A percentile compares a stretch with the other conserved stretches of the same genome.
Conservation (phyloP, 768 basidiomycete species). For the Sporobolomyces roseus region DNA sequence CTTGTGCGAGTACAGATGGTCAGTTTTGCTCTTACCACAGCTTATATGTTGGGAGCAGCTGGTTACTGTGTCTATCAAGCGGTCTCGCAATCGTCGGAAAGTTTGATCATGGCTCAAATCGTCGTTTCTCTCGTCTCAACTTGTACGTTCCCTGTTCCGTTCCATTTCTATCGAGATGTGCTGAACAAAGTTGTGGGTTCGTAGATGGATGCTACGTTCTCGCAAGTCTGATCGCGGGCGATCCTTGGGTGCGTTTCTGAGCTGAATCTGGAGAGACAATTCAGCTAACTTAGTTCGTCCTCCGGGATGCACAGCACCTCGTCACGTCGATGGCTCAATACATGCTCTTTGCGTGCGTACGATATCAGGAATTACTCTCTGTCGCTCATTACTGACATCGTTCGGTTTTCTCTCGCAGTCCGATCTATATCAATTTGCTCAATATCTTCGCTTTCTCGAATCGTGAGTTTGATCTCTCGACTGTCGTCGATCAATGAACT, state of each 20-base stretch:
- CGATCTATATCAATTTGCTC: slow-evolving; percentile 47
- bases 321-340: slow-evolving; percentile 86
- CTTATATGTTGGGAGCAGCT: slow-evolving; percentile 78
- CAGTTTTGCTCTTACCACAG: slow-evolving; percentile 69
- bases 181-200: neutral
- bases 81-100: slow-evolving; percentile 59
- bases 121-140: slow-evolving; percentile 64
- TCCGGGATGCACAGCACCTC: slow-evolving; percentile 58
- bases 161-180: too few relatives aligned
- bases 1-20: slow-evolving; percentile 44
- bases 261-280: neutral
- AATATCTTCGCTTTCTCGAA: slow-evolving; percentile 77
- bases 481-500: neutral
- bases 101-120: slow-evolving; percentile 65
- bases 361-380: slow-evolving; percentile 57
- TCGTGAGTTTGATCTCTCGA: slow-evolving; percentile 10
- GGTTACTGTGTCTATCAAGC: slow-evolving; percentile 75
- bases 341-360: slow-evolving; percentile 56
- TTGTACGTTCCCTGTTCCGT: slow-evolving; percentile 9
- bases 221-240: slow-evolving; percentile 75
- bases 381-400: slow-evolving; percentile 55
- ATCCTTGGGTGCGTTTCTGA: slow-evolving; percentile 63
- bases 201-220: slow-evolving; percentile 59
- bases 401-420: neutral
- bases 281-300: neutral